Evolutionary conservation across 768 basidiomycete species (phyloP).

Genomic region (Mycena olivaceomarginata): DNA sequence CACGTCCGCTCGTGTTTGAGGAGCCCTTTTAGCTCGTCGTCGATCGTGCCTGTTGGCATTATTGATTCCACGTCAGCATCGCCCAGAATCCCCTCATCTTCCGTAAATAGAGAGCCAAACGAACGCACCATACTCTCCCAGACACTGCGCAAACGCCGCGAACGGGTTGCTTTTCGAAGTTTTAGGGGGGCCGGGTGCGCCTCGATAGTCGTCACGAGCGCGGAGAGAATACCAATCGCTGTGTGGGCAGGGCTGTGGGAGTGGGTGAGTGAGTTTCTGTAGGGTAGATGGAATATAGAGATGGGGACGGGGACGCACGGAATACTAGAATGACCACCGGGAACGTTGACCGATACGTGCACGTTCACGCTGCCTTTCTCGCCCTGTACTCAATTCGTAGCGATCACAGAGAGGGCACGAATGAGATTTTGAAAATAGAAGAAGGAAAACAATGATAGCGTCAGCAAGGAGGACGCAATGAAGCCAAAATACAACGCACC

Average conservation of each 20-base stretch:
- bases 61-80: neutral
- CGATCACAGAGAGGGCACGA: neutral
- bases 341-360: slow-evolving; percentile 63
- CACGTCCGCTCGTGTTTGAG: slow-evolving; percentile 33
- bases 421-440: neutral
- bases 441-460: neutral
- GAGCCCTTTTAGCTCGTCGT: neutral
- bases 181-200: slow-evolving; percentile 56
- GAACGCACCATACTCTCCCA: slow-evolving; percentile 33
- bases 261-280: neutral
- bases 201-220: slow-evolving; percentile 69
- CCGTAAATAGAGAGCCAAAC: neutral
- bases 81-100: too few relatives aligned
- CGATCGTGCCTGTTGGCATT: slow-evolving; percentile 20
- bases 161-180: slow-evolving; percentile 47
- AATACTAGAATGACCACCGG: slow-evolving; percentile 79
- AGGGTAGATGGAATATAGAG: neutral
- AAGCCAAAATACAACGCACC: slow-evolving; percentile 3
- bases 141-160: slow-evolving; percentile 18
- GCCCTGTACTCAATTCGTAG: neutral
- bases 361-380: slow-evolving; percentile 47
- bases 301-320: slow-evolving; percentile 54
- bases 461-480: neutral
- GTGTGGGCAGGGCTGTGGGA: slow-evolving; percentile 73
- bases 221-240: slow-evolving; percentile 72